Evolutionary conservation across 306 rosid genomes (phyloP).

Genomic region (Corylus avellana): DNA sequence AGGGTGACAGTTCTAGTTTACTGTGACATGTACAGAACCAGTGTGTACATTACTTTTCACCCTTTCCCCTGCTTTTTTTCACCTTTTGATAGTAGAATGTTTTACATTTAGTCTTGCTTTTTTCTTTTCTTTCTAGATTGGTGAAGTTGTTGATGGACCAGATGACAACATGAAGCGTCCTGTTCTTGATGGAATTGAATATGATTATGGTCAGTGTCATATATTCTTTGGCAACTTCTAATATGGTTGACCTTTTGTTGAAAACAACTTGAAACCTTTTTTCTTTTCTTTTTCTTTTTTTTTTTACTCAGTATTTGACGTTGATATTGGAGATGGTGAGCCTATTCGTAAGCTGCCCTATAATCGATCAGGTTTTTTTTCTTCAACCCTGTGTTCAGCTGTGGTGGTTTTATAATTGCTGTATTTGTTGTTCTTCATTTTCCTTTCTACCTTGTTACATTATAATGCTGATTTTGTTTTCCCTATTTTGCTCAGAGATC

Average conservation of each 20-base stretch:
- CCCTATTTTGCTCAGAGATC: constrained; percentile 12
- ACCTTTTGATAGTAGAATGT: background rate
- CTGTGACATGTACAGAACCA: background rate
- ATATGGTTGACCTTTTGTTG: constrained; percentile 22
- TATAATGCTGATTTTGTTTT: constrained; percentile 13
- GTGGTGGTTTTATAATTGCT: background rate
- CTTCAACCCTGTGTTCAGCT: constrained; percentile 14
- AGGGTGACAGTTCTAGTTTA: background rate
- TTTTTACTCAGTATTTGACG: constrained; percentile 81
- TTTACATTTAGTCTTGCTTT: constrained; percentile 6
- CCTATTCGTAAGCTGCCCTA: constrained; percentile 91
- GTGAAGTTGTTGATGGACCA: constrained; percentile 99
- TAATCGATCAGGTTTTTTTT: constrained; percentile 73
- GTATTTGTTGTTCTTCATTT: constrained; percentile 5
- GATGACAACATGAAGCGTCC: constrained; percentile 63
- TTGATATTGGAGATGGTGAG: constrained; percentile 93
- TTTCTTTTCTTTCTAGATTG: constrained; percentile 53
- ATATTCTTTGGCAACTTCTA: constrained; percentile 13
- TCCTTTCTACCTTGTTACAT: constrained; percentile 15
- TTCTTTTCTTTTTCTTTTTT: constrained; percentile 7
- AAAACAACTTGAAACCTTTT: constrained; percentile 4
- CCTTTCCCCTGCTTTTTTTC: no score
- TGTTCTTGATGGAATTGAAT: constrained; percentile 69
- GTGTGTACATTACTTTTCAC: background rate
- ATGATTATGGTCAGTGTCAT: constrained; percentile 74